phyloP scores from a whole-genome alignment of 495 filamentous ascomycete genomes.

The Achaetomiella virescens region DNA sequence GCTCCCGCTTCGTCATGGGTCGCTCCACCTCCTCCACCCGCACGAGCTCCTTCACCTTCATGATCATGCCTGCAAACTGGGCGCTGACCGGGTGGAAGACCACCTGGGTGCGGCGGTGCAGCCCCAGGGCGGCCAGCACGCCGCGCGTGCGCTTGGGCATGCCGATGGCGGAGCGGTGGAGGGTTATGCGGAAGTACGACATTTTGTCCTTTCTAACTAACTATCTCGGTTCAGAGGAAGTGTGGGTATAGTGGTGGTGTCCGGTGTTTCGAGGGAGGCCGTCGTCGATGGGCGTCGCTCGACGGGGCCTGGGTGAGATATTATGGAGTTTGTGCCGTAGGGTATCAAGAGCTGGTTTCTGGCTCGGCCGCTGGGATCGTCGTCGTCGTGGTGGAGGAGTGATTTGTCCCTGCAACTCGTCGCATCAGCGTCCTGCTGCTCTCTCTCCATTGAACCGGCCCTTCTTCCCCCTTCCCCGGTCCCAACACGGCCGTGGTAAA shows the following conservation, averaged over 20 bases:
- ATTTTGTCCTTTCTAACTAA: constrained; percentile 39
- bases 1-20: constrained; percentile 63
- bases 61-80: constrained; percentile 87
- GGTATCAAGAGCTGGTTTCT: too few relatives aligned
- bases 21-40: constrained; percentile 74
- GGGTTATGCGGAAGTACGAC: constrained; percentile 93
- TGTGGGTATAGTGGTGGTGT: background rate
- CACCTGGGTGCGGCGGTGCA: constrained; percentile 78
- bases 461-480: too few relatives aligned
- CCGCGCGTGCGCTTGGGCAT: constrained; percentile 75
- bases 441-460: too few relatives aligned
- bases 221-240: background rate
- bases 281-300: background rate
- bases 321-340: too few relatives aligned
- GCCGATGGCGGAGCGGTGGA: constrained; percentile 88
- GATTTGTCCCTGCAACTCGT: too few relatives aligned
- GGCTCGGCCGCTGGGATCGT: too few relatives aligned
- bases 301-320: too few relatives aligned
- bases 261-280: background rate
- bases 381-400: too few relatives aligned
- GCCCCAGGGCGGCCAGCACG: constrained; percentile 81
- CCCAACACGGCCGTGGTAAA: too few relatives aligned
- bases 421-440: too few relatives aligned
- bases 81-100: constrained; percentile 87
- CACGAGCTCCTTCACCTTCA: constrained; percentile 96